A percentile compares a stretch with the other conserved stretches of the same genome.
Conservation (phyloP, 345 rosid genomes). For the Geranium rotundifolium region DNA sequence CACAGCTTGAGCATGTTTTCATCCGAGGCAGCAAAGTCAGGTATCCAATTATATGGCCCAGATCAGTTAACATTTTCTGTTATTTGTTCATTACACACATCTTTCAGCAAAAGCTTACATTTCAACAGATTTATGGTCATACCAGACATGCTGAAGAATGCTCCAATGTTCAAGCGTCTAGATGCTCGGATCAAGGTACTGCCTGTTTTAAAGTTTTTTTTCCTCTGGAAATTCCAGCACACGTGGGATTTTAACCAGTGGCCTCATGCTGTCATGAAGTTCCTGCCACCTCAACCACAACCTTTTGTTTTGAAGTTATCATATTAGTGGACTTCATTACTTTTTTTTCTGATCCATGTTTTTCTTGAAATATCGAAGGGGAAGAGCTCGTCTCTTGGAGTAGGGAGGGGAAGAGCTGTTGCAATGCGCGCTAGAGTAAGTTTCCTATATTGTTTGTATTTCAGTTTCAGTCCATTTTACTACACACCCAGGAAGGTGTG, state of each 20-base stretch:
- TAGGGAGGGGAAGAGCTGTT: constrained; percentile 87
- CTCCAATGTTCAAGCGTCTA: constrained; percentile 93
- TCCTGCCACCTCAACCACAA: too few species aligned
- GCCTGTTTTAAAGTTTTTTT: constrained; percentile 3
- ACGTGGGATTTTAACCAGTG: too few species aligned
- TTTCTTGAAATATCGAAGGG: constrained; percentile 44
- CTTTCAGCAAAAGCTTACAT: too few species aligned
- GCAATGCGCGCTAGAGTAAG: constrained; percentile 90
- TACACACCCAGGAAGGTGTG: too few species aligned
- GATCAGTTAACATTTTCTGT: too few species aligned
- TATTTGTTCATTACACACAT: too few species aligned
- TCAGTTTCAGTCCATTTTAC: not conserved
- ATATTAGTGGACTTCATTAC: not conserved
- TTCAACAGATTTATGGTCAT: constrained; percentile 87
- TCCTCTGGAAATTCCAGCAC: too few species aligned
- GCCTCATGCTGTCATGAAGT: too few species aligned
- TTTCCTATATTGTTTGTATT: not conserved
- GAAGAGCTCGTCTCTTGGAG: constrained; percentile 75
- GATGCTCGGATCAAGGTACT: constrained; percentile 75
- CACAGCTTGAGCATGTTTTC: constrained; percentile 96
- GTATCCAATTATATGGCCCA: constrained; percentile 16
- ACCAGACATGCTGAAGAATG: constrained; percentile 96
- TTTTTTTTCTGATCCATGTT: not conserved
- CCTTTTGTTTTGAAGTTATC: not conserved
- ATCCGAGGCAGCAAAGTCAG: constrained; percentile 99